These are phyloP conservation scores for Syncephalis plumigaleata DNA, from an alignment of 371 early-diverging fungal genomes.

Conservation along the genomic window DNA sequence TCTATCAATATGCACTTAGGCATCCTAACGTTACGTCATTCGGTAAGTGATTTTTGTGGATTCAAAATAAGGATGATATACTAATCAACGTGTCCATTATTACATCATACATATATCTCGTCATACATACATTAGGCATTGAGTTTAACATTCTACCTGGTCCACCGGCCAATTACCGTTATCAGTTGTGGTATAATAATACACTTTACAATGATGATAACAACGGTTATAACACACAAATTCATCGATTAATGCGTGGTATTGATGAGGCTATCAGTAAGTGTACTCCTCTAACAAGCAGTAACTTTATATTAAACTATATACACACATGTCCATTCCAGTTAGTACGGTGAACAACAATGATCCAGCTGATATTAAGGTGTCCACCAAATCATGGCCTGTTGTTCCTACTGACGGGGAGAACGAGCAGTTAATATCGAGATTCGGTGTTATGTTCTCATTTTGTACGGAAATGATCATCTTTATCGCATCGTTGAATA, in stretches of 20 bases:
- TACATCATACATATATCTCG: no score
- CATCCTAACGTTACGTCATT: conserved; percentile 43
- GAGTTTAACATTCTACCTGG: conserved; percentile 15
- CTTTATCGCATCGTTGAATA: conserved; percentile 32
- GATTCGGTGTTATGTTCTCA: conserved; percentile 43
- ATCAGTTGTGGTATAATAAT: conserved; percentile 54
- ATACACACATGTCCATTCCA: no score
- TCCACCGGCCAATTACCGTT: conserved; percentile 28
- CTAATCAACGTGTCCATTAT: no score
- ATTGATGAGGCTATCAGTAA: conserved; percentile 40
- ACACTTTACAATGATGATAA: conserved; percentile 25
- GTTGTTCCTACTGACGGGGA: conserved; percentile 21
- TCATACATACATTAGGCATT: conserved; percentile 12
- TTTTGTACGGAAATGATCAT: conserved; percentile 39
- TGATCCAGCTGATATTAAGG: conserved; percentile 16
- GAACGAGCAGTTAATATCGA: conserved; percentile 28
- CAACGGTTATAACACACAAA: conserved; percentile 33
- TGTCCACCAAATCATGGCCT: conserved; percentile 48
- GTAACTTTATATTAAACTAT: background rate
- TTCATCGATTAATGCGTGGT: conserved; percentile 33
- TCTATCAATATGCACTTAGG: conserved; percentile 37
- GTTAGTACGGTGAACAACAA: conserved; percentile 11
- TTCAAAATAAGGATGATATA: background rate
- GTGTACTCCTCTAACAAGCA: no score
- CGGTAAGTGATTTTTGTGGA: conserved; percentile 13